A percentile compares a stretch with the other conserved stretches of the same genome.
phyloP scores from a whole-genome alignment of 2,329 filamentous ascomycete genomes.

The Talaromyces sp. region DNA sequence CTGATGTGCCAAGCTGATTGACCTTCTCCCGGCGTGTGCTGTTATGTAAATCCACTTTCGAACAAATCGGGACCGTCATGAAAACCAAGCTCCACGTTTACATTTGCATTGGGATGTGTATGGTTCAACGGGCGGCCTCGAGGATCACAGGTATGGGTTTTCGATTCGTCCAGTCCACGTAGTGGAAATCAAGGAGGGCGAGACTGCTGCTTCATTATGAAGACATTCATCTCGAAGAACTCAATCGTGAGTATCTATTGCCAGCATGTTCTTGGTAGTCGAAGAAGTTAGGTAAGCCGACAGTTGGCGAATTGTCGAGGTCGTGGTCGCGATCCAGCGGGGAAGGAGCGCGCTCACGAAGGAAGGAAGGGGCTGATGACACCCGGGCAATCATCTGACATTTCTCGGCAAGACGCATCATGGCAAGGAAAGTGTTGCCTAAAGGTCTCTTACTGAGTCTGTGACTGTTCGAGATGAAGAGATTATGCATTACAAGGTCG shows the following conservation, averaged over 20 bases:
- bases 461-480: background rate
- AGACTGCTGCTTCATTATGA: background rate
- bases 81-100: background rate
- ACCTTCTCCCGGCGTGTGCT: conserved; percentile 1
- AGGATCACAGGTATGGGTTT: background rate
- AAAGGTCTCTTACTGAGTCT: background rate
- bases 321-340: background rate
- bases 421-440: background rate
- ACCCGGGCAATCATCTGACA: background rate
- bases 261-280: too few relatives aligned
- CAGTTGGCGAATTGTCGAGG: background rate
- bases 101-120: background rate
- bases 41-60: background rate
- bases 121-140: background rate
- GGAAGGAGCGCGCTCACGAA: background rate
- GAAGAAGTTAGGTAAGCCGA: background rate
- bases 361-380: background rate
- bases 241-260: background rate
- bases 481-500: background rate
- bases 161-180: background rate
- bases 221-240: background rate
- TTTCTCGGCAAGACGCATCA: background rate
- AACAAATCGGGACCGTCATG: background rate
- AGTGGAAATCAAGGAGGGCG: background rate
- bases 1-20: background rate